Conservation (phyloP, 352 stramenopile species). For the Thraustochytrium sp. region DNA sequence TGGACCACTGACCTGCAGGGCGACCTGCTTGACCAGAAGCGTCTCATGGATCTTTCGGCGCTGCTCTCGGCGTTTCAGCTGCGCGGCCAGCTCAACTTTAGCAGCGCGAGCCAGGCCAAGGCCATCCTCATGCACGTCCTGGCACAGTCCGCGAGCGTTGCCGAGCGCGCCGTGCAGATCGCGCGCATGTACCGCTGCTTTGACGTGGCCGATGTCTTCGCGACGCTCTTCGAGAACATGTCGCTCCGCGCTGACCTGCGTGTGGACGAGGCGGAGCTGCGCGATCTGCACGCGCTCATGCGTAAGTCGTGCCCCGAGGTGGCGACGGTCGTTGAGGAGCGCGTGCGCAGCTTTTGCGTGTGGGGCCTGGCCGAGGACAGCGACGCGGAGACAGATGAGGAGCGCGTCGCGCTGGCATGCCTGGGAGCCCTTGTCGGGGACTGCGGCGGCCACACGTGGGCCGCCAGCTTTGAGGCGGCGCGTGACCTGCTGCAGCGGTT, state of each 20-base stretch:
- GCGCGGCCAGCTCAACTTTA: background rate
- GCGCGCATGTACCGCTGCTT: background rate
- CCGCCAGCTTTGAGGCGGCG: background rate
- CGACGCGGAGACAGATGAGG: background rate
- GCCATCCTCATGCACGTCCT: slow-evolving; percentile 32
- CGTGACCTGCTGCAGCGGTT: background rate
- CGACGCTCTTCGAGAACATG: slow-evolving; percentile 21
- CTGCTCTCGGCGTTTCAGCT: background rate
- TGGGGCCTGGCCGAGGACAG: slow-evolving; percentile 5
- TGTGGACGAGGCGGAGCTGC: background rate
- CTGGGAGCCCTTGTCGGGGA: background rate
- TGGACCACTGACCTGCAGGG: background rate
- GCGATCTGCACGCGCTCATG: background rate
- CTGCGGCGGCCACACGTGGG: background rate
- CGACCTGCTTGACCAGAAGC: slow-evolving; percentile 6
- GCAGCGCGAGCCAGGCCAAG: background rate
- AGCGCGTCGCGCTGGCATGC: background rate
- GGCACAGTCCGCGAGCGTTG: background rate
- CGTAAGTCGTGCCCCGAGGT: background rate
- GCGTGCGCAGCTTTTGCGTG: background rate
- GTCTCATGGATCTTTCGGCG: slow-evolving; percentile 1
- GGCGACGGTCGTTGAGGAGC: background rate
- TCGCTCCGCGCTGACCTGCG: background rate
- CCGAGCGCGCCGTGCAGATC: slow-evolving; percentile 7
- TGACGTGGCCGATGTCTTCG: slow-evolving; percentile 18